These are phyloP conservation scores for Oenanthe sinensis DNA, from an alignment of 129 eudicot genomes.

Conservation along the genomic window DNA sequence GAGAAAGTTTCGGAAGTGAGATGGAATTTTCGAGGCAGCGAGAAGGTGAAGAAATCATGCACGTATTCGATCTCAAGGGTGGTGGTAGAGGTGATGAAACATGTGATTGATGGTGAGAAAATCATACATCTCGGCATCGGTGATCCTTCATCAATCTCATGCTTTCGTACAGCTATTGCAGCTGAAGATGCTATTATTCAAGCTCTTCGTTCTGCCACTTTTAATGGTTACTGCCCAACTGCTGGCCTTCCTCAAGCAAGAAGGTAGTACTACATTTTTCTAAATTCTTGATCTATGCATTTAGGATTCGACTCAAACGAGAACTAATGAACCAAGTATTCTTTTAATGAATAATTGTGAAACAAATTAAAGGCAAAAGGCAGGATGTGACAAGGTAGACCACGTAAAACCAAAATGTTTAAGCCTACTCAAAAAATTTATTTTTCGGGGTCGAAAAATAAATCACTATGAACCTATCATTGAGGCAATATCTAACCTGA, in stretches of 20 bases:
- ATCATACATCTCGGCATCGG: constrained; percentile 33
- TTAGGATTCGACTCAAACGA: no score
- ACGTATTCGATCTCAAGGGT: not conserved
- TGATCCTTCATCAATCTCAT: constrained; percentile 31
- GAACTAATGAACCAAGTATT: no score
- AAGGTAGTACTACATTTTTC: constrained; percentile 9
- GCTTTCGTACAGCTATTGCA: constrained; percentile 23
- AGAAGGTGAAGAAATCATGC: constrained; percentile 1
- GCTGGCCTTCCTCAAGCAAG: constrained; percentile 27
- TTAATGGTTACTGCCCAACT: constrained; percentile 22
- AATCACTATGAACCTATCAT: no score
- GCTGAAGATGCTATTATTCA: constrained; percentile 29
- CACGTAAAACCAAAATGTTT: no score
- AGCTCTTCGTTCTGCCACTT: constrained; percentile 24
- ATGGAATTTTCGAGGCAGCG: constrained; percentile 1
- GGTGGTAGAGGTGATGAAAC: not conserved
- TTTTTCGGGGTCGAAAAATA: no score
- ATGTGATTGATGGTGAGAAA: constrained; percentile 8
- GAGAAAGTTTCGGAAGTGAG: not conserved
- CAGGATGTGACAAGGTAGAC: no score
- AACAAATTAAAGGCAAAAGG: no score
- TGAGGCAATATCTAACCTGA: no score
- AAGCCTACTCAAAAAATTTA: no score
- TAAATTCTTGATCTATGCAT: not conserved
- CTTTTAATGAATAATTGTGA: no score